Evolutionary conservation across 768 basidiomycete species (phyloP), one percentile per base, ranked within the genome.

Genomic region (Boletus vermiculosoides): DNA sequence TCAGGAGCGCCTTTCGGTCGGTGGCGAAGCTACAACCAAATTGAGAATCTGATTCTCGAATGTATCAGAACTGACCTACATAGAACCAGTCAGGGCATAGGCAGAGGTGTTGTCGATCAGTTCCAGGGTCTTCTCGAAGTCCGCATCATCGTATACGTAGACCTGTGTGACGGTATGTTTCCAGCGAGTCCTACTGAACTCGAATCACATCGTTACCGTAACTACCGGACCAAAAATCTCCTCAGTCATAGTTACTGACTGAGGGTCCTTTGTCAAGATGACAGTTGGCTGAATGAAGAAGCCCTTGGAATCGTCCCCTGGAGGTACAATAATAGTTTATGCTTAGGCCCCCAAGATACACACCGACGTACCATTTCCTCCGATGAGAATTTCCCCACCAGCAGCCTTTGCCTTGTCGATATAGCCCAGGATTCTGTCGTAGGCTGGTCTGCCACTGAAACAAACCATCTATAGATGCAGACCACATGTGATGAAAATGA

Each of bases 161-260:
- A 90, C 83, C 88, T 92, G 52, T 18, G 61, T 31, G 28, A 25
- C n/a, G 16, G 25, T 22, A 45, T 46, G 40, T 9, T 47, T 52
- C n/a, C 36, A 60, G 58, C 11, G 10, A 47, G 31, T 16, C 25
- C 33, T 16, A 33, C 49, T 12, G 34, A 31, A 25, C 37, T 36
- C 5, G 7, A 45, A 39, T 40, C 42, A n/a, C 65, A 77, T 48
- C 61, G 39, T 60, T 66, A 92, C 92, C 36, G 95, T 96, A 51
- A 98, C 65, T 36, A 98, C 95, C 25, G 97, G 97, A 1, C 97
- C 97, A 65, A 99, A 98, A 65, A 99, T 91, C 76, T 99, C 97
- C 63, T 98, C 92, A 8, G 82, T 83, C 84, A 99, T 91, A 2
- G 94, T 95, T 44, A 95, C 73, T 2, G 86, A 90, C 58, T 83